phyloP scores from a whole-genome alignment of 1,284 basidiomycete species.

The Cerioporus squamosus region DNA sequence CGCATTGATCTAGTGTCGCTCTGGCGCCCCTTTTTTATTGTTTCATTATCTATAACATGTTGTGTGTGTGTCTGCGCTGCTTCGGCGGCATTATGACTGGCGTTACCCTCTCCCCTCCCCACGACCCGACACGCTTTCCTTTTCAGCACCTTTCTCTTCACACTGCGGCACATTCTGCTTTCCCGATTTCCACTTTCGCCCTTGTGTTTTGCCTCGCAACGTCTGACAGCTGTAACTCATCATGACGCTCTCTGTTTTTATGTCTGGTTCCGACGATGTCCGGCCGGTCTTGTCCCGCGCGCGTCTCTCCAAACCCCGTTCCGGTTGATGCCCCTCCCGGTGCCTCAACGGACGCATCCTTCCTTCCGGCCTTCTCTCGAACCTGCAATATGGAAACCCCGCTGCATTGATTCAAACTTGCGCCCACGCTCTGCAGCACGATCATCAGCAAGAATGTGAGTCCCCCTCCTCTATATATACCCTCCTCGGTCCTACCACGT shows the following conservation, averaged over 20 bases:
- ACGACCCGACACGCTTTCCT: constrained; percentile 7
- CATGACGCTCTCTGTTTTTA: constrained; percentile 15
- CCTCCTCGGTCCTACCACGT: constrained; percentile 9
- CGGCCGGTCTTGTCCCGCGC: constrained; percentile 12
- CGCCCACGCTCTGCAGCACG: constrained; percentile 43
- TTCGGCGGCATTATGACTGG: constrained; percentile 9
- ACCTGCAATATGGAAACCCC: background rate
- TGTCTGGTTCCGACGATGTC: constrained; percentile 8
- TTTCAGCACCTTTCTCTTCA: constrained; percentile 9
- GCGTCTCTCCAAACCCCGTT: constrained; percentile 11
- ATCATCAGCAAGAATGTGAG: constrained; percentile 74
- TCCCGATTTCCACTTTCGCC: constrained; percentile 13
- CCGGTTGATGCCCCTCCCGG: background rate
- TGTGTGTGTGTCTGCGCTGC: constrained; percentile 18
- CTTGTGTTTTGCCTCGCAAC: constrained; percentile 12
- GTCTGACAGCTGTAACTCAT: constrained; percentile 22
- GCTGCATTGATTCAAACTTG: background rate
- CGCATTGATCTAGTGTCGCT: constrained; percentile 43
- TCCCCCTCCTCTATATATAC: constrained; percentile 26
- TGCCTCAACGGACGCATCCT: background rate
- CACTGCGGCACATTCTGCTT: constrained; percentile 18
- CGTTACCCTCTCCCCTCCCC: constrained; percentile 3
- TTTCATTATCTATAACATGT: constrained; percentile 26
- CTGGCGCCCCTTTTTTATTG: constrained; percentile 12
- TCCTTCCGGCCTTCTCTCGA: background rate